Base-by-base conservation (phyloP, 2,329 filamentous ascomycete genomes). In the Stagonosporopsis tanaceti region DNA sequence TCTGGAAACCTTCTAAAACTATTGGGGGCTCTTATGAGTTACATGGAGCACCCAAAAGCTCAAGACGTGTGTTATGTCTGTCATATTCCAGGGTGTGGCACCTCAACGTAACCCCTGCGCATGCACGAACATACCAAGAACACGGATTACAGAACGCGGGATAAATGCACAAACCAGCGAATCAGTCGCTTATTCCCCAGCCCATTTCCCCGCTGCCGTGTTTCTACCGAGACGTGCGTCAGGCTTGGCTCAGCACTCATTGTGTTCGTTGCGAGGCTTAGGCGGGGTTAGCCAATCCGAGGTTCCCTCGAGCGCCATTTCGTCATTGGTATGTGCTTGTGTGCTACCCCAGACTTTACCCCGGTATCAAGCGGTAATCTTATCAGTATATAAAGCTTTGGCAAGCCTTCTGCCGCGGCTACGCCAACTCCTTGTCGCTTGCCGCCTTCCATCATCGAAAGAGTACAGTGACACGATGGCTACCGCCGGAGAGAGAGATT, bases 221-320 rank as follows among this genome's bases (percentile, higher is more conserved):
- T 28, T 46, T 8, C 17, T 52, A 12, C 37, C 27, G 46, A 42
- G 42, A 37, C 45, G 20, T 34, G 40, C 25, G 27, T 42, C 44
- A 47, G 28, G 38, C 40, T 44, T 14, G 46, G 28, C 32, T 27
- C n/a, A 20, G 24, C 15, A 11, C 38, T 41, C 34, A 28, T 34
- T 39, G 44, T 28, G 30, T 40, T 58, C 20, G 30, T 41, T 12
- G 35, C 46, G 35, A 37, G 24, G 37, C 30, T 38, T 25, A 41
- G 41, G 56, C 40, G 56, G 56, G 56, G 56, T 54, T 38, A 22
- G 32, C 46, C 51, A 50, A 55, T 50, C 30, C 24, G 35, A 7
- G 27, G 25, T 28, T 38, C 30, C 27, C 37, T 3, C 41, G 11
- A 28, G 24, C 27, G 50, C 56, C 56, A 51, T 50, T 37, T 54